Conservation (phyloP, 1,284 basidiomycete genomes). For the Cryptococcus sp. region DNA sequence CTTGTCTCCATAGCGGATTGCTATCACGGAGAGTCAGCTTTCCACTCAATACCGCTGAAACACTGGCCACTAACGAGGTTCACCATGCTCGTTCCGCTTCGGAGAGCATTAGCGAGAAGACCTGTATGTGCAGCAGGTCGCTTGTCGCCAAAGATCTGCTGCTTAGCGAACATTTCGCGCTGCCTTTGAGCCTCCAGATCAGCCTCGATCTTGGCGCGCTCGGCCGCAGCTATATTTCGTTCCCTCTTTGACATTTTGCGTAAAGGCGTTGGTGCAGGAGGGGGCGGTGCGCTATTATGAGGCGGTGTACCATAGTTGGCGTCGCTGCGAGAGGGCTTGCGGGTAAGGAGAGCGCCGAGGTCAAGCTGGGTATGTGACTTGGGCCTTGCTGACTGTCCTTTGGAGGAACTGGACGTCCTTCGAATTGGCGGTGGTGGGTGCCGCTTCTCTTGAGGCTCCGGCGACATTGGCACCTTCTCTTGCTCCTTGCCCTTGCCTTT, state of each 20-base stretch:
- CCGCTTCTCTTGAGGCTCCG: constrained; percentile 3
- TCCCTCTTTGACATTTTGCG: constrained; percentile 40
- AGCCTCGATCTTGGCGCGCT: constrained; percentile 39
- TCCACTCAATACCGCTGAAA: neutral
- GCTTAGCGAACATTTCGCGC: constrained; percentile 51
- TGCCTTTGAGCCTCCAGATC: constrained; percentile 46
- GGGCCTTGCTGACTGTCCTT: constrained; percentile 5
- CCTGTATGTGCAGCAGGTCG: constrained; percentile 17
- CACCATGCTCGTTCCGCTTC: constrained; percentile 48
- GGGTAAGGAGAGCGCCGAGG: constrained; percentile 6
- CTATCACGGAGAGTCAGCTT: constrained; percentile 4
- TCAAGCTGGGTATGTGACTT: constrained; percentile 10
- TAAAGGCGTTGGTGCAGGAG: constrained; percentile 37
- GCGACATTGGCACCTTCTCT: neutral
- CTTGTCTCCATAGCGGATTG: constrained; percentile 9
- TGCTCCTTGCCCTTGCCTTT: constrained; percentile 3
- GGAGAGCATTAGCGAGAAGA: constrained; percentile 43
- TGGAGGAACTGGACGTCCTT: constrained; percentile 8
- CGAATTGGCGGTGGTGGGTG: neutral
- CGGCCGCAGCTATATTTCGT: constrained; percentile 32
- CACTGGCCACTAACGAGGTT: constrained; percentile 34
- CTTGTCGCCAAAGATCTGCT: constrained; percentile 38
- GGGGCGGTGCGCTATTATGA: constrained; percentile 20
- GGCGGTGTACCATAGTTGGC: neutral
- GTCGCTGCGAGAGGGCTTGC: constrained; percentile 8